Base-by-base conservation (phyloP, 345 rosid species). In the Euphorbia pulcherrima region DNA sequence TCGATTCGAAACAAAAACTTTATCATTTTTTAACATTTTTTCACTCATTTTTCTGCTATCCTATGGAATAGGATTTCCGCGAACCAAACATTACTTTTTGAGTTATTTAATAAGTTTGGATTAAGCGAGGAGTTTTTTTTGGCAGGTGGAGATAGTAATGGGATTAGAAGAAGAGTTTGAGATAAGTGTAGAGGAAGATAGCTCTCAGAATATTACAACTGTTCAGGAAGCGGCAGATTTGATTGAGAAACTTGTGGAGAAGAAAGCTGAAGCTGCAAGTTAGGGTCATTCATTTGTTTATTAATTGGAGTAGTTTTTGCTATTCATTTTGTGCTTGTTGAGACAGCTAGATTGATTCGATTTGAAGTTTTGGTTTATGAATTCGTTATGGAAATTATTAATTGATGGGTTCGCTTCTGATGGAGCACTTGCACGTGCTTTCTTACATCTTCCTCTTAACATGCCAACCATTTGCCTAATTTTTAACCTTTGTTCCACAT, bases 121-220 rank as follows among this genome's bases (percentile, higher is more conserved):
- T n/a, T 52, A 18, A 26, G 28, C 30, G 27, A 10, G 33, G 60
- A 1, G 27, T 60, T 26, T 35, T 21, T 24, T 20, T 17, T 48
- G 61, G 1, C 65, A 68, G 73, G 69, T 74, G 60, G 73, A 74
- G 77, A 74, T 56, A 56, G 72, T 68, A 21, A 68, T 62, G 77
- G 68, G 60, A 1, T 27, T 68, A 37, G 69, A 68, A n/a, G 73
- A 62, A 74, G 77, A 63, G 37, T 74, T 68, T 27, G 65, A 35
- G 21, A 63, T 68, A 0, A 47, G 23, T 9, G 69, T 74, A n/a
- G 77, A 74, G 55, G 72, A 74, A 58, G 68, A 74, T 8, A 74
- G 26, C 30, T 62, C 77, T 62, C 77, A 68, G 12, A 74, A 63
- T 54, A 48, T 74, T 47, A 48, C 69, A 62, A 68, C 73, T 0